Base-by-base conservation (phyloP, 2,329 filamentous ascomycete species). In the Pestalotiopsis sp. region DNA sequence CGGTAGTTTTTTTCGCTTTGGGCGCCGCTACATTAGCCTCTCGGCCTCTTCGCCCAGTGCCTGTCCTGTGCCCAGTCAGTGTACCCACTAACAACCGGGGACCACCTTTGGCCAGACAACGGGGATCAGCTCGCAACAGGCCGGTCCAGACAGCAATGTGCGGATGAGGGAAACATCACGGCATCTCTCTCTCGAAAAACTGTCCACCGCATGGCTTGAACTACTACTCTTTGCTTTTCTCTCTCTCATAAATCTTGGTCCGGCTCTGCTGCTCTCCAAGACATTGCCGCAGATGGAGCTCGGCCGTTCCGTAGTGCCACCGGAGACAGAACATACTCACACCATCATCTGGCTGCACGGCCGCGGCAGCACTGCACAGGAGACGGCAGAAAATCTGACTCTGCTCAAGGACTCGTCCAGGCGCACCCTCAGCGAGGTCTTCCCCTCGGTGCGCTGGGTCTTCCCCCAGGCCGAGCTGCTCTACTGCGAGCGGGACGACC, bases 381-480 rank as follows among this genome's bases (percentile, higher is more conserved):
- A 75, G 67, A 80, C 84, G 69, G 70, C 71, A 25, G 69, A 70
- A 14, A 76, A 78, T 0, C 73, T 84, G 2, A 61, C 72, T 11
- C 69, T 73, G 69, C 80, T 75, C 25, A 72, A 67, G 45, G 77
- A 80, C 69, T 81, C 81, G 0, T 69, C 67, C 5, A 68, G 72
- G n/a, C 77, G 71, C 20, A 78, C 76, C 3, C 80, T 86, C 1
- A 62, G 74, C 25, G 78, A 82, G 4, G 72, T 76, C 9, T 83
- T 86, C 45, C 84, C 85, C 4, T 79, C 80, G 4, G 79, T 86
- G 72, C 80, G 82, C 67, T 87, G 84, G 82, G 83, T 87, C 6
- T 87, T 87, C 67, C 84, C 84, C 11, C 79, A 81, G 66, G 82
- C 84, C 1, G 80, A 80, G 12, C 25, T 74, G 45, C 74, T 76